Percentiles rank a stretch among this genome's conserved stretches.
Conservation (phyloP, 495 filamentous ascomycete species). For the Penicillium paradoxum region DNA sequence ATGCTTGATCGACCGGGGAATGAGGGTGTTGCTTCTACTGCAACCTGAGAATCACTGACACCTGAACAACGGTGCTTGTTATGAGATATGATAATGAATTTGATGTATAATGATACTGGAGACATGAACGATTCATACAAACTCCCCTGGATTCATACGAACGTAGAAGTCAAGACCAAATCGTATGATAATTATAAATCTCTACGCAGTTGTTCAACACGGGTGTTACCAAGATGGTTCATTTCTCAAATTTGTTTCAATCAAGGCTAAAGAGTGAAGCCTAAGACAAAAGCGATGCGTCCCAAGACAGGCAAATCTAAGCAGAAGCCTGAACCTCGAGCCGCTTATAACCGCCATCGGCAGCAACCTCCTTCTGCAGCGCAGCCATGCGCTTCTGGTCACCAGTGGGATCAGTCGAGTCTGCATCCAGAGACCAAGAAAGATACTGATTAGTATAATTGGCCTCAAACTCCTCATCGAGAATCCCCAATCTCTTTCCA, state of each 20-base stretch:
- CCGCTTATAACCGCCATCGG: constrained; percentile 42
- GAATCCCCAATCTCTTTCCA: constrained; percentile 59
- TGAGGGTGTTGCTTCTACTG: neutral
- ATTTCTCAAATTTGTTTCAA: neutral
- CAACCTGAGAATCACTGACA: neutral
- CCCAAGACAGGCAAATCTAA: constrained; percentile 10
- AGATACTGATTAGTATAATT: constrained; percentile 67
- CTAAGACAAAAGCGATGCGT: neutral
- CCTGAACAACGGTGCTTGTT: neutral
- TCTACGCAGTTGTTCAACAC: neutral
- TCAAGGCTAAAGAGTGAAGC: constrained; percentile 19
- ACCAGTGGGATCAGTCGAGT: constrained; percentile 56
- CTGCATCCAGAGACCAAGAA: constrained; percentile 54
- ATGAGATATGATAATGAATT: constrained; percentile 10
- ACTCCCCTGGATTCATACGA: too few relatives aligned
- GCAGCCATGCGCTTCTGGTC: constrained; percentile 64
- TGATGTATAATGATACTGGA: neutral
- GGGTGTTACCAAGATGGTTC: neutral
- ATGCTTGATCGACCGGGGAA: constrained; percentile 28
- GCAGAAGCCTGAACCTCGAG: constrained; percentile 31
- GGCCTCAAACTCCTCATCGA: constrained; percentile 51
- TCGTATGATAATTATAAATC: too few relatives aligned
- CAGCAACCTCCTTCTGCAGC: constrained; percentile 54
- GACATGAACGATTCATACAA: neutral
- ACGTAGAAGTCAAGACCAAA: too few relatives aligned